Evolutionary conservation across 192 early-diverging fungal genomes (phyloP), one percentile per base, ranked within the genome.

Genomic region (Phlyctochytrium bullatum): DNA sequence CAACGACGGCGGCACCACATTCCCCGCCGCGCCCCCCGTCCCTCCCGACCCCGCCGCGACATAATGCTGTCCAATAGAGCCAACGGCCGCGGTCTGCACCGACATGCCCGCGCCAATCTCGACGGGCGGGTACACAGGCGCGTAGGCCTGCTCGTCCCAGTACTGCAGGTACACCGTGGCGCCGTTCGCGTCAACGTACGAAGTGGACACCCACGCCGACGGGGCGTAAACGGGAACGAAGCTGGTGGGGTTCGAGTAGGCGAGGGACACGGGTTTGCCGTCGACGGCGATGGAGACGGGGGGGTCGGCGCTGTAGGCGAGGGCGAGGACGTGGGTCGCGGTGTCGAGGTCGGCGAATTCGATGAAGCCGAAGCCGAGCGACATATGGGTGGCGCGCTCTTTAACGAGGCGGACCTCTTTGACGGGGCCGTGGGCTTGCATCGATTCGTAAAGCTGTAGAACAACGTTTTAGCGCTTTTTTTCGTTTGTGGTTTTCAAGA

Each of bases 101-200:
- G 67, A 63, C 0, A 51, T 24, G 52, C n/a, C 17, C 24, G 29
- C 23, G 23, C 16, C 25, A 14, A 27, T 52, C 56, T 61, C 30
- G 30, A 64, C 25, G 28, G 32, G 59, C 35, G 71, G 71, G 34
- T 76, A 82, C 4, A 68, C 77, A n/a, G 71, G 78, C 6, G 79
- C 71, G 56, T 85, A 90, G 16, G 88, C 82, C 27, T 78, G 73
- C 34, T 84, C 76, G 70, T 90, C 89, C 80, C 89, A 83, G 63
- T 90, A 90, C 27, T 77, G 70, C 35, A 65, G 50, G 35, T 72
- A 80, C 25, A 83, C 64, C 10, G 70, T 65, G 25, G 67, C 73
- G n/a, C 76, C 80, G 17, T 54, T 64, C 1, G 28, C 54, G 4
- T 20, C 51, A 12, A 66, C 60, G 27, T 75, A 27, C n/a, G n/a